A percentile compares a stretch with the other conserved stretches of the same genome.
These are phyloP conservation scores for Cutaneotrichosporon cutaneum DNA, from an alignment of 1,284 basidiomycete genomes.

Conservation along the genomic window DNA sequence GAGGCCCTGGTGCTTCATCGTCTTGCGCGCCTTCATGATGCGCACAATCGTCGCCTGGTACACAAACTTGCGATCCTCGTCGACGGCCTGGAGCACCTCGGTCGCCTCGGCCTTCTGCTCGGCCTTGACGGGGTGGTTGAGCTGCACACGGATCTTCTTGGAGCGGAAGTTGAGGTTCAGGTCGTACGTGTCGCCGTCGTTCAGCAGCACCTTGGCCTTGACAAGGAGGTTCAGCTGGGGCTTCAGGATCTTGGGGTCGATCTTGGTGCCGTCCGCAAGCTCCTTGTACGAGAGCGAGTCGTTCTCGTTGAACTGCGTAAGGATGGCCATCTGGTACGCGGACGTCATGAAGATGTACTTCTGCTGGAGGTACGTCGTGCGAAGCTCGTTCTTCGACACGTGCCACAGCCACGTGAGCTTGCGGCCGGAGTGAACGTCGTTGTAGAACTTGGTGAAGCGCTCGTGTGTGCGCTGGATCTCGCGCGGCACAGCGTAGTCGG, in stretches of 20 bases:
- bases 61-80: slow-evolving; percentile 95
- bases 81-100: slow-evolving; percentile 91
- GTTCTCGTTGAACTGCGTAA: slow-evolving; percentile 89
- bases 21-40: slow-evolving; percentile 96
- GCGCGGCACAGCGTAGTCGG: slow-evolving; percentile 84
- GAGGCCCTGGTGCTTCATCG: slow-evolving; percentile 91
- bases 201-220: slow-evolving; percentile 86
- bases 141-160: slow-evolving; percentile 79
- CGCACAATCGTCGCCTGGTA: slow-evolving; percentile 97
- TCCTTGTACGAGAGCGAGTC: slow-evolving; percentile 81
- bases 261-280: slow-evolving; percentile 74
- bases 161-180: slow-evolving; percentile 91
- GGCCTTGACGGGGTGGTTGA: slow-evolving; percentile 91
- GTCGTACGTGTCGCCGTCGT: slow-evolving; percentile 76
- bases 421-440: slow-evolving; percentile 71
- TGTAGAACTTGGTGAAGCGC: slow-evolving; percentile 90
- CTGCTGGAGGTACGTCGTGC: slow-evolving; percentile 86
- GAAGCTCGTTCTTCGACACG: slow-evolving; percentile 91
- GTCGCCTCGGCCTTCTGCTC: slow-evolving; percentile 89
- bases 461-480: slow-evolving; percentile 86
- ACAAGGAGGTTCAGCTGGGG: slow-evolving; percentile 79
- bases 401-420: slow-evolving; percentile 99
- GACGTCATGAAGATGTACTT: slow-evolving; percentile 96
- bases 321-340: slow-evolving; percentile 91
- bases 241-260: slow-evolving; percentile 78